phyloP scores from a whole-genome alignment of 108 stramenopile species.

The Skeletonema tropicum region DNA sequence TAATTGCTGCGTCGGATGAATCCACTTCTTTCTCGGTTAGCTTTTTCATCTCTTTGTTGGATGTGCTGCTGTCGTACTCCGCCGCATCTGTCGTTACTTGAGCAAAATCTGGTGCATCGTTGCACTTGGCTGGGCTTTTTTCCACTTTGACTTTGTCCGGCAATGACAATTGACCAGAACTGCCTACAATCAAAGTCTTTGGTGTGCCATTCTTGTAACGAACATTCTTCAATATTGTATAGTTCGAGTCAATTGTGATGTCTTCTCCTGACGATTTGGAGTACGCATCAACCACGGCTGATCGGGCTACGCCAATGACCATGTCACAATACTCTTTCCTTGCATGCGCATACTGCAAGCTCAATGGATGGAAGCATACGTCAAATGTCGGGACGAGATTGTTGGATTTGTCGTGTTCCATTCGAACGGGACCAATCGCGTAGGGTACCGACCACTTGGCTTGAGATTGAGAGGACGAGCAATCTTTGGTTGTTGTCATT shows the following conservation, averaged over 20 bases:
- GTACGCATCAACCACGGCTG: slow-evolving; percentile 27
- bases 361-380: slow-evolving; percentile 39
- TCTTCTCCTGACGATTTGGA: slow-evolving; percentile 19
- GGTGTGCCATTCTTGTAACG: slow-evolving; percentile 41
- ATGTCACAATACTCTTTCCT: slow-evolving; percentile 36
- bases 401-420: slow-evolving; percentile 58
- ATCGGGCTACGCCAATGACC: slow-evolving; percentile 31
- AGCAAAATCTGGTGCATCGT: neutral
- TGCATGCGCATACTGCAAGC: slow-evolving; percentile 28
- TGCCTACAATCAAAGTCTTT: slow-evolving; percentile 26
- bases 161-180: neutral
- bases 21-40: neutral
- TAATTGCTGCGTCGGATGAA: neutral
- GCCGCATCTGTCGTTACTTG: neutral
- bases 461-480: neutral
- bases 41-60: neutral
- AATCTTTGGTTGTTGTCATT: neutral
- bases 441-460: slow-evolving; percentile 56
- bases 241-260: neutral
- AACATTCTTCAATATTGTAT: slow-evolving; percentile 32
- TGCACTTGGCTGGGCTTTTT: neutral
- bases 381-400: slow-evolving; percentile 45
- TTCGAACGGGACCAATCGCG: slow-evolving; percentile 60
- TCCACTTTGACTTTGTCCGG: neutral
- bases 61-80: no score